A percentile compares a stretch with the other conserved stretches of the same genome.
phyloP scores from a whole-genome alignment of 2,329 filamentous ascomycete genomes.

The Talaromyces amestolkiae region DNA sequence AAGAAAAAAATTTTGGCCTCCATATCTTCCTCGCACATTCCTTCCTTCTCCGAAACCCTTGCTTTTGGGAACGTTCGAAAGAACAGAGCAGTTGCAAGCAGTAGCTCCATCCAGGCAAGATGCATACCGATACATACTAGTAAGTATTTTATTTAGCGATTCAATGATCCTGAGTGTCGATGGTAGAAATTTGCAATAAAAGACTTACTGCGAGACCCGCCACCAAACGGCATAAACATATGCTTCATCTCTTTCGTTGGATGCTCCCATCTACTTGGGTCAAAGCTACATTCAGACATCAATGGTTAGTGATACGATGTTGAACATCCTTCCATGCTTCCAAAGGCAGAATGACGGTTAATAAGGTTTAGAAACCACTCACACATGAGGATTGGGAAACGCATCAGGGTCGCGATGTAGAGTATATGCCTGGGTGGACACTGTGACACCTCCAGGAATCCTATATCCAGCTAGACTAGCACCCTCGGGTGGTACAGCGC shows the following conservation, averaged over 20 bases:
- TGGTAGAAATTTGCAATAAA: background rate
- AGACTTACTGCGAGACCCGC: slow-evolving; percentile 53
- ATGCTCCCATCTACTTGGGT: slow-evolving; percentile 51
- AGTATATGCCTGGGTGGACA: slow-evolving; percentile 53
- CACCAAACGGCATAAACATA: slow-evolving; percentile 66
- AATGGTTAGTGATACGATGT: slow-evolving; percentile 32
- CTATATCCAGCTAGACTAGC: slow-evolving; percentile 40
- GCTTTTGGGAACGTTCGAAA: slow-evolving; percentile 35
- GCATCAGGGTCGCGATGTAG: slow-evolving; percentile 53
- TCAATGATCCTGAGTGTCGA: too few species aligned
- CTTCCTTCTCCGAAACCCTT: slow-evolving; percentile 15
- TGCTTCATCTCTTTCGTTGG: slow-evolving; percentile 41
- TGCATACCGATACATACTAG: slow-evolving; percentile 63
- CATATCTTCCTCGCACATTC: slow-evolving; percentile 36
- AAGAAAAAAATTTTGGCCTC: slow-evolving; percentile 45
- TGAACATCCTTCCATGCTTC: background rate
- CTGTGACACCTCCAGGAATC: slow-evolving; percentile 52
- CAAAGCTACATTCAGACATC: slow-evolving; percentile 36
- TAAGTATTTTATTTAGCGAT: background rate
- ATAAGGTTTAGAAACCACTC: background rate
- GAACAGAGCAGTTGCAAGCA: slow-evolving; percentile 51
- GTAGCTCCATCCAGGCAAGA: slow-evolving; percentile 59
- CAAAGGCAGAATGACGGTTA: background rate
- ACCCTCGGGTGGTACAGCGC: slow-evolving; percentile 48
- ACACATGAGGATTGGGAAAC: slow-evolving; percentile 1